phyloP scores from a whole-genome alignment of 2,329 filamentous ascomycete genomes.

The Penicillium sp. region DNA sequence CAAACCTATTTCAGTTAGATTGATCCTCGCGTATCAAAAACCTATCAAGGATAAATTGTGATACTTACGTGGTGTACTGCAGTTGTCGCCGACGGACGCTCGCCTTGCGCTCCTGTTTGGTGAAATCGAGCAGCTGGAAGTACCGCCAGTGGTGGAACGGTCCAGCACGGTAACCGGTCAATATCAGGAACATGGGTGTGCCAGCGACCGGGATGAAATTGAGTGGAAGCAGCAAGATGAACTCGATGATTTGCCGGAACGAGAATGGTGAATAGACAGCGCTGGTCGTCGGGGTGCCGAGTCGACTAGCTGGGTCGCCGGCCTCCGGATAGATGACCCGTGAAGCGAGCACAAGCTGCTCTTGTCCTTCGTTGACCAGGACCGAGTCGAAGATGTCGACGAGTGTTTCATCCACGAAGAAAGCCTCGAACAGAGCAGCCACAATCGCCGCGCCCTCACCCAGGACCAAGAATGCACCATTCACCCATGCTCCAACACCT shows the following conservation, averaged over 20 bases:
- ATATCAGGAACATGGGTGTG: conserved; percentile 79
- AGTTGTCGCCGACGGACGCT: conserved; percentile 69
- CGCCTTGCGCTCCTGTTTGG: conserved; percentile 70
- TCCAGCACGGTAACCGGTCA: conserved; percentile 84
- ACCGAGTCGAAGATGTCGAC: conserved; percentile 86
- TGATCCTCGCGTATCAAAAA: neutral
- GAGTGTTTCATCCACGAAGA: conserved; percentile 76
- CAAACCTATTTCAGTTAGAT: conserved; percentile 59
- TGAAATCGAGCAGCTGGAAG: conserved; percentile 76
- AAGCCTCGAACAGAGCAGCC: conserved; percentile 71
- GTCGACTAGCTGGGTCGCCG: conserved; percentile 71
- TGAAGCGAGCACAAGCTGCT: conserved; percentile 67
- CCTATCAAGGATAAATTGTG: neutral
- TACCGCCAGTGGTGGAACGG: conserved; percentile 91
- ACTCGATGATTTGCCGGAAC: conserved; percentile 84
- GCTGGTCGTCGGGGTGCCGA: conserved; percentile 76
- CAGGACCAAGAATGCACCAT: conserved; percentile 80
- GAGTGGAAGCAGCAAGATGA: conserved; percentile 75
- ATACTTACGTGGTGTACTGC: conserved; percentile 77
- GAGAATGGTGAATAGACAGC: conserved; percentile 88
- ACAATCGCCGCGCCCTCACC: conserved; percentile 64
- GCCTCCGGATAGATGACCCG: conserved; percentile 67
- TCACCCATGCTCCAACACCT: conserved; percentile 82
- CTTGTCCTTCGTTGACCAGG: conserved; percentile 71
- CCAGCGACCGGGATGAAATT: conserved; percentile 86